Evolutionary conservation across 2,329 filamentous ascomycete genomes (phyloP).

Genomic region (Lachnellula hyalina): DNA sequence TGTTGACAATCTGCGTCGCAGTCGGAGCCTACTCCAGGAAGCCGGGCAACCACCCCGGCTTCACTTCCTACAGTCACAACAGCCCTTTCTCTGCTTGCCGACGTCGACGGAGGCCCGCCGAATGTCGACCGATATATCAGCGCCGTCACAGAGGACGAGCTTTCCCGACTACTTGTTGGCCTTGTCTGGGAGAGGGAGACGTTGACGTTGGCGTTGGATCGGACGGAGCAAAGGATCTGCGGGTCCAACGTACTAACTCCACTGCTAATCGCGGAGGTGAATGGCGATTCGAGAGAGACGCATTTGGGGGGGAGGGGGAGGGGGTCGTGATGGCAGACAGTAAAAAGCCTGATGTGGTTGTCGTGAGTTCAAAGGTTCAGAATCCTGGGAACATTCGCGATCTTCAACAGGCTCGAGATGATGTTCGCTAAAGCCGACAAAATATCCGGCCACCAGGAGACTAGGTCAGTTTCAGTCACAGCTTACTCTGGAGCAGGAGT

Average conservation of each 20-base stretch:
- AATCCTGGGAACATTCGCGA: slow-evolving; percentile 20
- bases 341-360: slow-evolving; percentile 15
- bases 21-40: neutral
- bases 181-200: neutral
- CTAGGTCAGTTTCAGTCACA: too few species aligned
- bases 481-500: too few species aligned
- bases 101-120: slow-evolving; percentile 21
- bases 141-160: slow-evolving; percentile 2
- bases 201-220: neutral
- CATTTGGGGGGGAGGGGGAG: too few species aligned
- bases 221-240: slow-evolving; percentile 9
- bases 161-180: slow-evolving; percentile 3
- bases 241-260: slow-evolving; percentile 5
- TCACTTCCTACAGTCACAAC: slow-evolving; percentile 17
- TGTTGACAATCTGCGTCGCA: slow-evolving; percentile 3
- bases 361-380: slow-evolving; percentile 9
- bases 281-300: slow-evolving; percentile 7
- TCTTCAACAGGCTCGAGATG: slow-evolving; percentile 15
- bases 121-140: slow-evolving; percentile 18
- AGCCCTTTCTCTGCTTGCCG: slow-evolving; percentile 17
- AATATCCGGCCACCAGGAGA: neutral
- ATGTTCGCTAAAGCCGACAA: slow-evolving; percentile 5
- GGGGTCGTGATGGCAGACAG: slow-evolving; percentile 5
- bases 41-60: slow-evolving; percentile 4
- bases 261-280: slow-evolving; percentile 17